Evolutionary conservation across 495 filamentous ascomycete species (phyloP).

Genomic region (Xylaria flabelliformis): DNA sequence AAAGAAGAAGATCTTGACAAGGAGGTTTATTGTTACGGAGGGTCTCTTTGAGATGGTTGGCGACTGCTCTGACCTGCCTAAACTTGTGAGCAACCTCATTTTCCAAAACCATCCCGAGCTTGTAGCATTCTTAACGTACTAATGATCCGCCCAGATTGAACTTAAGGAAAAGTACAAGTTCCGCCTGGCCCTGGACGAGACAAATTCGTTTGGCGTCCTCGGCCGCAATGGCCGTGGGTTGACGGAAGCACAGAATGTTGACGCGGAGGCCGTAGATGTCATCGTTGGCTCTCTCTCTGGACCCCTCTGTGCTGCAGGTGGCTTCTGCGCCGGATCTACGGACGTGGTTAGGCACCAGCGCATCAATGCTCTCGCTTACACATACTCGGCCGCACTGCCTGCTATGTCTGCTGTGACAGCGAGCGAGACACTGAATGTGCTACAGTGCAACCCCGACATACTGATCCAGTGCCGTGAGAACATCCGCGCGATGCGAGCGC

Average conservation of each 20-base stretch:
- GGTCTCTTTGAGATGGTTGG: slow-evolving; percentile 91
- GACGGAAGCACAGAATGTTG: slow-evolving; percentile 95
- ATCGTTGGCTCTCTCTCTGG: slow-evolving; percentile 89
- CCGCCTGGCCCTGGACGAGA: slow-evolving; percentile 95
- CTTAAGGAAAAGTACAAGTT: slow-evolving; percentile 95
- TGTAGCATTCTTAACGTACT: neutral
- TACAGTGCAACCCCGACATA: slow-evolving; percentile 83
- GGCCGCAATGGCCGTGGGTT: slow-evolving; percentile 89
- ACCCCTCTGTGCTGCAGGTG: slow-evolving; percentile 87
- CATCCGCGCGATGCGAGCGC: slow-evolving; percentile 78
- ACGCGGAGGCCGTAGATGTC: slow-evolving; percentile 90
- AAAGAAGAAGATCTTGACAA: slow-evolving; percentile 80
- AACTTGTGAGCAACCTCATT: slow-evolving; percentile 64
- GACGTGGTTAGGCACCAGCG: slow-evolving; percentile 97
- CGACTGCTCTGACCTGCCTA: slow-evolving; percentile 83
- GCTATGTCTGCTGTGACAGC: slow-evolving; percentile 95
- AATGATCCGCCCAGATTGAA: slow-evolving; percentile 65
- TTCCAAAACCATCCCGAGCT: neutral
- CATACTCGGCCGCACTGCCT: slow-evolving; percentile 92
- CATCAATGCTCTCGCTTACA: slow-evolving; percentile 87
- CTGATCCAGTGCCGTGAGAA: slow-evolving; percentile 79
- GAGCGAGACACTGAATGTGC: slow-evolving; percentile 81
- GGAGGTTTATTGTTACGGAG: slow-evolving; percentile 96
- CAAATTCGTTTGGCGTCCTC: slow-evolving; percentile 93
- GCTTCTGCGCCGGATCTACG: slow-evolving; percentile 88